A percentile compares a stretch with the other conserved stretches of the same genome.
Evolutionary conservation across 1,284 basidiomycete species (phyloP).

Genomic region (Porodaedalea pini): DNA sequence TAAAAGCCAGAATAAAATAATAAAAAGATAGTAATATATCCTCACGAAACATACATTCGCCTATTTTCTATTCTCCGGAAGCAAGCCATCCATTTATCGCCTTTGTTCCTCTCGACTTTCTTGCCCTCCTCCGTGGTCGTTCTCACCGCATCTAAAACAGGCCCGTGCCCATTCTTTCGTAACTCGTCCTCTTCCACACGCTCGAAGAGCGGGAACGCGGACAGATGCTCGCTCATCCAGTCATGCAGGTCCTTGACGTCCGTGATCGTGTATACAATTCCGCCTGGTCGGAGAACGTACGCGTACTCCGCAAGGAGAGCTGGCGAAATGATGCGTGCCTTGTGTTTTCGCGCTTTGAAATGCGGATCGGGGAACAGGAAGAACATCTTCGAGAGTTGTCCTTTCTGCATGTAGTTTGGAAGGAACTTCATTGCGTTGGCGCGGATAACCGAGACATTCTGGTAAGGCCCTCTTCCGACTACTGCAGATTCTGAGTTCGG

Average conservation of each 20-base stretch:
- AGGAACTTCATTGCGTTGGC: conserved; percentile 99
- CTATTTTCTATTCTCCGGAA: conserved; percentile 58
- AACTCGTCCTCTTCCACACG: conserved; percentile 73
- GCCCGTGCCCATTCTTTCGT: conserved; percentile 65
- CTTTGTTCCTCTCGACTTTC: conserved; percentile 91
- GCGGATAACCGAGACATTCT: conserved; percentile 93
- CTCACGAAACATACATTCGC: not conserved
- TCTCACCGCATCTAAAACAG: conserved; percentile 78
- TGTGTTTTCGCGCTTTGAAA: conserved; percentile 98
- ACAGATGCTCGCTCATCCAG: conserved; percentile 93
- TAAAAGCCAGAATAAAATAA: not conserved
- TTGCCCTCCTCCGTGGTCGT: conserved; percentile 93
- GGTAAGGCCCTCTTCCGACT: conserved; percentile 53
- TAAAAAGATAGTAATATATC: not conserved
- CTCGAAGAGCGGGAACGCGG: conserved; percentile 85
- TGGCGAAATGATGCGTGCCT: conserved; percentile 76
- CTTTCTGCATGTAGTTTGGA: conserved; percentile 93
- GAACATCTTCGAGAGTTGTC: conserved; percentile 90
- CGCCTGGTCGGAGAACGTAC: conserved; percentile 86
- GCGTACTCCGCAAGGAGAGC: conserved; percentile 78
- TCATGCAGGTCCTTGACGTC: conserved; percentile 92
- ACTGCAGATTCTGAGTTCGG: conserved; percentile 24
- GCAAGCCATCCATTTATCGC: conserved; percentile 87
- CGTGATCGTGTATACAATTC: conserved; percentile 96
- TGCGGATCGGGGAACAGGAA: conserved; percentile 99